phyloP scores from a whole-genome alignment of 2,329 filamentous ascomycete species.

The Emmonsiellopsis sp. region DNA sequence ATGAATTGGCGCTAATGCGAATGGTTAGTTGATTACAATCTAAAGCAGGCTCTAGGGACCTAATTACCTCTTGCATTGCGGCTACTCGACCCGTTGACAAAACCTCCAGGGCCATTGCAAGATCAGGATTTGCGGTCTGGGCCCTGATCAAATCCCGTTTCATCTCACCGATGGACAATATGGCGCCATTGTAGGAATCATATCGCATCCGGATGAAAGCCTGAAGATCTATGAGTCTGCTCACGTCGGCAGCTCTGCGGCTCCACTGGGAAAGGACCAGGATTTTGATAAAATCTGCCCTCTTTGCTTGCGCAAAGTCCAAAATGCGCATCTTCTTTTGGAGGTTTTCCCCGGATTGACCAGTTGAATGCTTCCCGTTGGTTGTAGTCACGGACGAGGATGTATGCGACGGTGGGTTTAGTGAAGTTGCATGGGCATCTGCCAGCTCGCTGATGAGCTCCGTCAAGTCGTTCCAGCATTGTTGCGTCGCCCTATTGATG shows the following conservation, averaged over 20 bases:
- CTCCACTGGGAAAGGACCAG: conserved; percentile 89
- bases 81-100: conserved; percentile 67
- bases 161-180: conserved; percentile 59
- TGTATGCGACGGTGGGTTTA: conserved; percentile 22
- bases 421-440: conserved; percentile 52
- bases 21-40: conserved; percentile 6
- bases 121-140: conserved; percentile 78
- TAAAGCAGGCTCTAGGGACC: background rate
- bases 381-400: conserved; percentile 17
- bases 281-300: conserved; percentile 86
- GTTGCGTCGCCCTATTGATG: conserved; percentile 70
- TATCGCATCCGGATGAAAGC: conserved; percentile 60
- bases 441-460: conserved; percentile 63
- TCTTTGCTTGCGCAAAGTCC: conserved; percentile 68
- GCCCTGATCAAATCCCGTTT: conserved; percentile 64
- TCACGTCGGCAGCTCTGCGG: conserved; percentile 66
- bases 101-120: conserved; percentile 80
- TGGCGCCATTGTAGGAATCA: conserved; percentile 49
- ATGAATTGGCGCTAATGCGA: conserved; percentile 61
- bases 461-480: conserved; percentile 68
- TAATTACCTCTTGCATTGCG: conserved; percentile 65
- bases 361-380: conserved; percentile 11
- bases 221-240: conserved; percentile 80
- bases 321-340: conserved; percentile 68
- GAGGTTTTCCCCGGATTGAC: conserved; percentile 49